Percentiles rank a stretch among this genome's conserved stretches.
These are phyloP conservation scores for Populus hybrid DNA, from an alignment of 441 rosid genomes.

Conservation along the genomic window DNA sequence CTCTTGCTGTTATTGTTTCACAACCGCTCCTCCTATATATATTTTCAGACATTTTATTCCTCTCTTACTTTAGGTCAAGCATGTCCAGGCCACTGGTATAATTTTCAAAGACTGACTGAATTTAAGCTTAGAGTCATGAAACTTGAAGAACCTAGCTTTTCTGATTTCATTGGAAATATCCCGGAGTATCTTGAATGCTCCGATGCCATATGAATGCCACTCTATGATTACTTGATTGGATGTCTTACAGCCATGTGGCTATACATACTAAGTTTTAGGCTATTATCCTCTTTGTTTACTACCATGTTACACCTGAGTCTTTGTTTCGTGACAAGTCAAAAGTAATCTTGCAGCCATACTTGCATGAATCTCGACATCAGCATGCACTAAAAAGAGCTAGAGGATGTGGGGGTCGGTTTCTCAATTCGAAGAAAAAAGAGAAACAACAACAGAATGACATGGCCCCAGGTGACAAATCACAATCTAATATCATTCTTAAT, in stretches of 20 bases:
- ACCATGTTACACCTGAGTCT: not conserved
- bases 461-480: slow-evolving; percentile 53
- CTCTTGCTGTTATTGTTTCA: not conserved
- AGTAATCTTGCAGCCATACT: slow-evolving; percentile 64
- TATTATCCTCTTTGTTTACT: not conserved
- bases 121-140: not conserved
- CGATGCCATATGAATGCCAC: not conserved
- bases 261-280: not conserved
- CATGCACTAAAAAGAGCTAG: slow-evolving; percentile 93
- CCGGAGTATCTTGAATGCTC: not conserved
- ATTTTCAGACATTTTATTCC: not conserved
- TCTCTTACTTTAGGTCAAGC: slow-evolving; percentile 6
- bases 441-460: slow-evolving; percentile 43
- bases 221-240: not conserved
- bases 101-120: not conserved
- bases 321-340: slow-evolving; percentile 6
- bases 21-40: not conserved
- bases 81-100: not conserved
- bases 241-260: not conserved
- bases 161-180: not conserved
- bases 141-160: not conserved
- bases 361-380: slow-evolving; percentile 19
- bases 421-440: slow-evolving; percentile 71
- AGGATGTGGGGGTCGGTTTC: slow-evolving; percentile 95
- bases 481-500: slow-evolving; percentile 55